phyloP scores from a whole-genome alignment of 1,284 basidiomycete species.

The Chalciporus piperatoides region DNA sequence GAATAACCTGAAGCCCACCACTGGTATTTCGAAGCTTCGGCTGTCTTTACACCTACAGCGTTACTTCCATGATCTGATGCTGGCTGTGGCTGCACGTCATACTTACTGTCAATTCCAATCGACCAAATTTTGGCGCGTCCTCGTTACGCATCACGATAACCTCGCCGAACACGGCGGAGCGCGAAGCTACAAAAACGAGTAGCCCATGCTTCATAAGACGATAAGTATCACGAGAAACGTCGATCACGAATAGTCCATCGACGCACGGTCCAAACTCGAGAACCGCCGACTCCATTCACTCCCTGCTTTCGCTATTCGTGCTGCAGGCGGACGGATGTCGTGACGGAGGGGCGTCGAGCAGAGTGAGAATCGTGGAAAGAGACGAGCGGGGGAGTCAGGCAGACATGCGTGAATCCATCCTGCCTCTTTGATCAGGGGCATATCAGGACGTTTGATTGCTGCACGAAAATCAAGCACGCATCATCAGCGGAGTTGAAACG shows the following conservation, averaged over 20 bases:
- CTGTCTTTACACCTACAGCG: no score
- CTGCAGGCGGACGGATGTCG: slow-evolving; percentile 58
- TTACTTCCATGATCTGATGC: no score
- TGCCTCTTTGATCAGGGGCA: slow-evolving; percentile 16
- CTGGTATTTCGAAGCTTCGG: no score
- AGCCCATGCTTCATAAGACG: neutral
- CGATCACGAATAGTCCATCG: slow-evolving; percentile 22
- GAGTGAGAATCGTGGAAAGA: slow-evolving; percentile 53
- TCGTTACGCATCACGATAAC: no score
- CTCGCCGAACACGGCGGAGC: neutral
- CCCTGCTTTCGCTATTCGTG: slow-evolving; percentile 54
- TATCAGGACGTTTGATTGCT: slow-evolving; percentile 27
- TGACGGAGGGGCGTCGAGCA: slow-evolving; percentile 55
- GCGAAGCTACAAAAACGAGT: neutral
- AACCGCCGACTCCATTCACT: slow-evolving; percentile 56
- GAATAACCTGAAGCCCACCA: no score
- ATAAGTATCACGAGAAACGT: neutral
- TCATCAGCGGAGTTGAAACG: neutral
- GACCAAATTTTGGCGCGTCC: no score
- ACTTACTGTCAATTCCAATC: no score
- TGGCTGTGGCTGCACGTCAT: no score
- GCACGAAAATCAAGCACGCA: neutral
- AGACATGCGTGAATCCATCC: slow-evolving; percentile 29
- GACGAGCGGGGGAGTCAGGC: slow-evolving; percentile 21
- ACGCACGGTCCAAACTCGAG: slow-evolving; percentile 20